Evolutionary conservation across 495 filamentous ascomycete species (phyloP), one percentile per base, ranked within the genome.

Genomic region (Hyphodiscus hymeniophilus): DNA sequence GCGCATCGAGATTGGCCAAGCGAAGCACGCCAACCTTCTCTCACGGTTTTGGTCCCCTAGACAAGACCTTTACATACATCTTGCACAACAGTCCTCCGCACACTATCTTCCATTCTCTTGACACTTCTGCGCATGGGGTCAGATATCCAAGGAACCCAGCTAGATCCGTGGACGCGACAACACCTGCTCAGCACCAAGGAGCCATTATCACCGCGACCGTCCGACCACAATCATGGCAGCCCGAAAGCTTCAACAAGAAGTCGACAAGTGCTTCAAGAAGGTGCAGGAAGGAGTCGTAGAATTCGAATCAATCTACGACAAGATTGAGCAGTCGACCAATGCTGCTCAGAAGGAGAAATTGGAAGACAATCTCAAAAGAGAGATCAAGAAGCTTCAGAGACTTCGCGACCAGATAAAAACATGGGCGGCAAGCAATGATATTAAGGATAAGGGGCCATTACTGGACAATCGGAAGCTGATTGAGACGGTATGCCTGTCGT

Each of bases 331-430:
- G 52, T 82, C 88, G 7, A 84, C 80, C 41, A 98, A 97, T 66
- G 75, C 84, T 48, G 88, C 94, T 28, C 92, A 97, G 66, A 95
- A 95, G 63, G 94, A 98, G 66, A 97, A 96, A 71, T 79, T 92
- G 28, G 92, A 97, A 66, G 92, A 98, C 64, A 84, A 90, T 60
- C 76, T 98, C 53, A 98, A 98, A 71, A 85, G 91, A 54, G 94
- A 97, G 70, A 97, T 97, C 79, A 98, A 98, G 80, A 98, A 98
- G 75, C 81, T 98, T 16, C 92, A 98, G 67, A 75, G 92, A 54
- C 84, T 89, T 67, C 87, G 92, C 49, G 92, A 98, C 65, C 91
- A 97, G 71, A 96, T 98, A 73, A 98, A 98, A 69, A 86, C 89
- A 74, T 98, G 92, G 92, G 89, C 89, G 2, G 84, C 89, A 2